These are phyloP conservation scores for Pseudogymnoascus sp. DNA, from an alignment of 2,329 filamentous ascomycete species.

Conservation along the genomic window DNA sequence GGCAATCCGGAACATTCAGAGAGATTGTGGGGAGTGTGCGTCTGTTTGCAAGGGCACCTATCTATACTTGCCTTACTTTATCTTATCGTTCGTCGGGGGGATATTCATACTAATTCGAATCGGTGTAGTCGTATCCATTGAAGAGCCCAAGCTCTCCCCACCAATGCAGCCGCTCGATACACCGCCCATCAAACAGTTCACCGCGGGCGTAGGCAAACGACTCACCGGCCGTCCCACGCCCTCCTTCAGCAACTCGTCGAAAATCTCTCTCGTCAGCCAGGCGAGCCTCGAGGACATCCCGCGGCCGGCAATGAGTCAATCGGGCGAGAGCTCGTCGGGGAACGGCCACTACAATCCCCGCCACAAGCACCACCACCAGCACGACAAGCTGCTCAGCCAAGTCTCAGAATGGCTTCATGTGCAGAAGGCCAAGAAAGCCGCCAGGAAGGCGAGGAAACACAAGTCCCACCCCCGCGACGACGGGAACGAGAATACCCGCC, in stretches of 20 bases:
- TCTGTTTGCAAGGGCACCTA: neutral
- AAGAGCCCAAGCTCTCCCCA: slow-evolving; percentile 7
- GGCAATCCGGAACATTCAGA: neutral
- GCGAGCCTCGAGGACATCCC: slow-evolving; percentile 21
- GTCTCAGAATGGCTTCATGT: slow-evolving; percentile 77
- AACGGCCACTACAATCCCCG: neutral
- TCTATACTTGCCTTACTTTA: neutral
- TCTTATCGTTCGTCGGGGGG: neutral
- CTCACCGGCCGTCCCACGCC: slow-evolving; percentile 13
- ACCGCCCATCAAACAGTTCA: slow-evolving; percentile 18
- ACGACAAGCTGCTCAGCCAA: slow-evolving; percentile 58
- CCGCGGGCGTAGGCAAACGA: slow-evolving; percentile 12
- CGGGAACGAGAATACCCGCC: slow-evolving; percentile 16
- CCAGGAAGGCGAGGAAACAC: slow-evolving; percentile 44
- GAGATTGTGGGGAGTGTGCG: neutral
- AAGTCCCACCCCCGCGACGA: slow-evolving; percentile 16
- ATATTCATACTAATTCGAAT: neutral
- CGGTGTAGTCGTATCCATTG: slow-evolving; percentile 4
- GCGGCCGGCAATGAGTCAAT: slow-evolving; percentile 13
- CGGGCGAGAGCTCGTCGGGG: slow-evolving; percentile 19
- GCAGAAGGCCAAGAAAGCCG: slow-evolving; percentile 62
- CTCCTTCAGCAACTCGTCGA: slow-evolving; percentile 33
- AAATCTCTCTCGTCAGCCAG: slow-evolving; percentile 38
- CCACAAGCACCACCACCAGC: slow-evolving; percentile 25
- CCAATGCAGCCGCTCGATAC: neutral